phyloP scores from a whole-genome alignment of 768 basidiomycete genomes.

The Fibroporia radiculosa region DNA sequence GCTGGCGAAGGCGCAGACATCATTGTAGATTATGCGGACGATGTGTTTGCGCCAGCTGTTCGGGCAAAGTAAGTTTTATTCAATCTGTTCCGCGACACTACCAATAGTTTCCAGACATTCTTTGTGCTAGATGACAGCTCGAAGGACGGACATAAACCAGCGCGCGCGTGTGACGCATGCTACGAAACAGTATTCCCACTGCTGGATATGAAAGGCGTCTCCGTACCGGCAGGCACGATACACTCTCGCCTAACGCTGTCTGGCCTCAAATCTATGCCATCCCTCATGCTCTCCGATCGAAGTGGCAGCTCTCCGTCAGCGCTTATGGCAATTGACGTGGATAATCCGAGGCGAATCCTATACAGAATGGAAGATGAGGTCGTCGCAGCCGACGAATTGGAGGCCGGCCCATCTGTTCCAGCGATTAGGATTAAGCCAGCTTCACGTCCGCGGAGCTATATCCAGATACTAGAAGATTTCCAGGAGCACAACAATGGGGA shows the following conservation, averaged over 20 bases:
- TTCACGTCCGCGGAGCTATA: constrained; percentile 52
- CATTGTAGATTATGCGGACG: constrained; percentile 83
- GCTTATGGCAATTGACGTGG: constrained; percentile 34
- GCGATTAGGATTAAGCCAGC: constrained; percentile 24
- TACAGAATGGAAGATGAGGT: constrained; percentile 15
- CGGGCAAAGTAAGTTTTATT: constrained; percentile 49
- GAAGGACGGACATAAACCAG: constrained; percentile 47
- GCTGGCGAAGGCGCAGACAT: constrained; percentile 73
- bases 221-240: constrained; percentile 13
- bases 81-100: constrained; percentile 1
- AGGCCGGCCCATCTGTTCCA: constrained; percentile 8
- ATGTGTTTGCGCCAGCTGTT: constrained; percentile 83
- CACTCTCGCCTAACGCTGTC: constrained; percentile 42
- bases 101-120: constrained; percentile 53
- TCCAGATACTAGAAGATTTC: constrained; percentile 63
- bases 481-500: constrained; percentile 18
- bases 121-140: constrained; percentile 55
- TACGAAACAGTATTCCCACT: constrained; percentile 82
- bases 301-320: constrained; percentile 20
- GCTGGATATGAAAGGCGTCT: constrained; percentile 20
- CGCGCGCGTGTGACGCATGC: constrained; percentile 80
- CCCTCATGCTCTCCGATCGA: constrained; percentile 29
- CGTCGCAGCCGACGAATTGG: background rate
- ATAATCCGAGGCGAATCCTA: constrained; percentile 17
- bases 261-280: constrained; percentile 50